Percentiles rank a stretch among this genome's conserved stretches.
phyloP scores from a whole-genome alignment of 179 eudicot species.

The Amaranthus tricolor region DNA sequence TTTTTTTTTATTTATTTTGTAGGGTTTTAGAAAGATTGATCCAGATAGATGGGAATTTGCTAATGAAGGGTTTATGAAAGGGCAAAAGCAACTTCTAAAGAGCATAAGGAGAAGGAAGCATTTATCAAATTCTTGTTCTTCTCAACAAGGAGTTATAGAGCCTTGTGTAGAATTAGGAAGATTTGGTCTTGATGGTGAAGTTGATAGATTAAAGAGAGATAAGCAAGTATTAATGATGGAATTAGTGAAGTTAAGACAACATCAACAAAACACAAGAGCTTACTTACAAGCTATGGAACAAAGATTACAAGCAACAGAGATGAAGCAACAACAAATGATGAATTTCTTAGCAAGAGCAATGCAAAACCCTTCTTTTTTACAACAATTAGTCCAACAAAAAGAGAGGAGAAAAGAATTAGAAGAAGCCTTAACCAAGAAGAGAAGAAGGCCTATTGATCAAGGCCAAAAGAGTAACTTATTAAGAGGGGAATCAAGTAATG shows the following conservation, averaged over 20 bases:
- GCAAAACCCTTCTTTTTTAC: constrained; percentile 72
- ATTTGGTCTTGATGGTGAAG: constrained; percentile 59
- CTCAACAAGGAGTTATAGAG: constrained; percentile 41
- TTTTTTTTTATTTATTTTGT: constrained; percentile 24
- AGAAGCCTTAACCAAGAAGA: constrained; percentile 55
- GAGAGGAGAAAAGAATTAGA: constrained; percentile 61
- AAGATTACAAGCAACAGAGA: constrained; percentile 69
- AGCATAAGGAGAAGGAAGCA: constrained; percentile 67
- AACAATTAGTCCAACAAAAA: constrained; percentile 54
- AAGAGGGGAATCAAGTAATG: constrained; percentile 38
- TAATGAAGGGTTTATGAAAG: constrained; percentile 68
- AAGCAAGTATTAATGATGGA: constrained; percentile 65
- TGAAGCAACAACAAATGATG: constrained; percentile 92
- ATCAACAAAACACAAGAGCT: constrained; percentile 60
- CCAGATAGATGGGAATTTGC: constrained; percentile 94
- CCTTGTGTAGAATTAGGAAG: constrained; percentile 59
- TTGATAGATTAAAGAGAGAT: constrained; percentile 64
- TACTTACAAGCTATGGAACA: constrained; percentile 68
- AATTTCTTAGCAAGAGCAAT: constrained; percentile 79
- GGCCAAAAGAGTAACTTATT: constrained; percentile 23
- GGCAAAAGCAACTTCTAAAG: constrained; percentile 67
- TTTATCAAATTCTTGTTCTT: constrained; percentile 31
- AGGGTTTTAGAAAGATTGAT: constrained; percentile 96
- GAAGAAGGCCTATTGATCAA: constrained; percentile 57
- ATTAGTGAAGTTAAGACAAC: constrained; percentile 73